These are phyloP conservation scores for Aspergillus sergii DNA, from an alignment of 2,329 filamentous ascomycete species.

Conservation along the genomic window DNA sequence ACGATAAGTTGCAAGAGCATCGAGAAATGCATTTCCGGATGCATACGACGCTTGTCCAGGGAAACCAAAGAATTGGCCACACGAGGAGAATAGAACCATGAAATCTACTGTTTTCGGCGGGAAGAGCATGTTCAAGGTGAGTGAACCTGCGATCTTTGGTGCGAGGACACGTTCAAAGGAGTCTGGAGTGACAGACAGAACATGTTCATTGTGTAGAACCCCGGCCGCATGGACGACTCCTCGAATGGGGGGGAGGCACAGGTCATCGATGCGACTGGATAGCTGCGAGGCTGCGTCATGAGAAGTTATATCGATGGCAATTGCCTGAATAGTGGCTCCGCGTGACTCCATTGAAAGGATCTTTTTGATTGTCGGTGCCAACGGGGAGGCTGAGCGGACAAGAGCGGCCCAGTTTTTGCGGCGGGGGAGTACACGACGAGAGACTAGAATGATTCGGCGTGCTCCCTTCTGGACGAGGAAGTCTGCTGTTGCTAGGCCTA, in stretches of 20 bases:
- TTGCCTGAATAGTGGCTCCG: neutral
- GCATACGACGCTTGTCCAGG: conserved; percentile 11
- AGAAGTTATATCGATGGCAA: neutral
- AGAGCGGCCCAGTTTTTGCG: conserved; percentile 30
- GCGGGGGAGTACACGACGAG: conserved; percentile 41
- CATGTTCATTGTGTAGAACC: conserved; percentile 2
- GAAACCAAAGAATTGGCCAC: conserved; percentile 13
- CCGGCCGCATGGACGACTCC: conserved; percentile 15
- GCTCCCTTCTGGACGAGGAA: conserved; percentile 47
- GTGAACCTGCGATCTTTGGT: conserved; percentile 7
- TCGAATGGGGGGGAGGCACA: conserved; percentile 8
- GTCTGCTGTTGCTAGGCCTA: conserved; percentile 42
- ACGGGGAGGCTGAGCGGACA: neutral
- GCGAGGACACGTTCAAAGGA: conserved; percentile 6
- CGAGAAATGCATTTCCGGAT: conserved; percentile 9
- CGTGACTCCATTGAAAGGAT: conserved; percentile 4
- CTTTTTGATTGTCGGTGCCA: neutral
- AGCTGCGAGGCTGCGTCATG: neutral
- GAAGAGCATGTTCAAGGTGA: conserved; percentile 8
- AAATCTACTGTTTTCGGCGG: conserved; percentile 9
- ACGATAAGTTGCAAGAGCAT: conserved; percentile 10
- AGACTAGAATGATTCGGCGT: conserved; percentile 44
- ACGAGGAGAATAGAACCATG: conserved; percentile 12
- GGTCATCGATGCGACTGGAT: neutral
- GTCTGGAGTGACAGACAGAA: neutral